A percentile compares a stretch with the other conserved stretches of the same genome.
Evolutionary conservation across 2,329 filamentous ascomycete species (phyloP).

Genomic region (Septoria linicola): DNA sequence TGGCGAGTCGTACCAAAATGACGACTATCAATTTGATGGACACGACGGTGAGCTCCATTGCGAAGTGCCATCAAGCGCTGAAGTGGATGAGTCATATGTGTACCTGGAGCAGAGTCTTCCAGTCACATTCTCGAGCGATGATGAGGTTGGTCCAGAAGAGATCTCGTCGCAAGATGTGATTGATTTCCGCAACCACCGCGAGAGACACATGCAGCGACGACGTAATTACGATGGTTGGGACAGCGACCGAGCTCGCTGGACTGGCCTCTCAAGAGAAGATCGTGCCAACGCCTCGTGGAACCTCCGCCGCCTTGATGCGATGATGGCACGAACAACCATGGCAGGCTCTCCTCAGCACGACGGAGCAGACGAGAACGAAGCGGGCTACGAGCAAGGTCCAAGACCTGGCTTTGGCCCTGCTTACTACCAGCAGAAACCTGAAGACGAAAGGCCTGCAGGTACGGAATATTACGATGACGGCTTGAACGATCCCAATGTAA

Average conservation of each 20-base stretch:
- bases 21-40: slow-evolving; percentile 26
- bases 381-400: slow-evolving; percentile 19
- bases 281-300: slow-evolving; percentile 23
- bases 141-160: slow-evolving; percentile 36
- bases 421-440: slow-evolving; percentile 15
- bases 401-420: slow-evolving; percentile 15
- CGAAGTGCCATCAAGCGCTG: slow-evolving; percentile 26
- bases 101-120: slow-evolving; percentile 19
- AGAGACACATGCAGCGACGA: slow-evolving; percentile 32
- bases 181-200: slow-evolving; percentile 35
- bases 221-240: slow-evolving; percentile 30
- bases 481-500: slow-evolving; percentile 34
- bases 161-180: slow-evolving; percentile 35
- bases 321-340: slow-evolving; percentile 32
- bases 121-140: slow-evolving; percentile 33
- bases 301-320: slow-evolving; percentile 28
- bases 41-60: slow-evolving; percentile 31
- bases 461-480: slow-evolving; percentile 26
- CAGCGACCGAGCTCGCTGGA: slow-evolving; percentile 24
- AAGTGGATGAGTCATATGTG: slow-evolving; percentile 17
- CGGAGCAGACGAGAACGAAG: slow-evolving; percentile 26
- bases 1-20: slow-evolving; percentile 18
- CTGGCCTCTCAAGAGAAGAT: slow-evolving; percentile 23
- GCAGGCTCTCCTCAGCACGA: slow-evolving; percentile 24
- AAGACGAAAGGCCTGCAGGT: slow-evolving; percentile 10